Evolutionary conservation across 805 yeast genomes (phyloP), one percentile per base, ranked within the genome.

Genomic region (Blastobotrys muscicola): DNA sequence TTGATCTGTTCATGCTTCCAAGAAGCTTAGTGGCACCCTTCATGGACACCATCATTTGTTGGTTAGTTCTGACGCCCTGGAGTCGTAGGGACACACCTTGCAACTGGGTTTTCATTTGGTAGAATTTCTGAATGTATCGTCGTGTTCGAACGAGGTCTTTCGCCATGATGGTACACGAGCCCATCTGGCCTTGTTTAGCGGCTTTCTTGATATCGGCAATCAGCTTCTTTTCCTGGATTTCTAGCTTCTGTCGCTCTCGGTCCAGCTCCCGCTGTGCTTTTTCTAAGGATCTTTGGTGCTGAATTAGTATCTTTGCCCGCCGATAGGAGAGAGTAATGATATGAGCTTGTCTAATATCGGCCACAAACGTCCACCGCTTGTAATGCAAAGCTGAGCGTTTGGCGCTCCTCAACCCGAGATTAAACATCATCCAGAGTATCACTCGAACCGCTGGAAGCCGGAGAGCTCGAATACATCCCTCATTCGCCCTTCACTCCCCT

Each of bases 11-110:
- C 94, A 92, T 84, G 2, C 94, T 81, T 43, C 82, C 80, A 45
- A 92, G 68, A 41, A 92, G 67, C 49, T 54, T 45, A 11, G 55
- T 85, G 3, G 98, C 98, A 49, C 92, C 96, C 50, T 82, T 74
- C 97, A 92, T 90, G 29, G 95, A 82, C 53, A 74, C 76, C 39
- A 94, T 82, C 98, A 92, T 94, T 64, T 90, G 96, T 56, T 85
- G 95, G 56, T 89, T 87, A 50, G 92, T 80, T 49, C 97, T 70
- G 33, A 92, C 95, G 31, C 95, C 76, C 60, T 92, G 97, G 46
- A 92, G 82, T 48, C 99, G 70, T 51, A 92, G 70, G 14, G 94
- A 80, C 43, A 92, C 89, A 1, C 97, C 97, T 67, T 92, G 98
- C 46, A 92, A 66, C 64, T 90, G 97, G 2, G 96, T 89, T 65